Evolutionary conservation across 1,284 basidiomycete genomes (phyloP).

Genomic region (Trametes hirsuta): DNA sequence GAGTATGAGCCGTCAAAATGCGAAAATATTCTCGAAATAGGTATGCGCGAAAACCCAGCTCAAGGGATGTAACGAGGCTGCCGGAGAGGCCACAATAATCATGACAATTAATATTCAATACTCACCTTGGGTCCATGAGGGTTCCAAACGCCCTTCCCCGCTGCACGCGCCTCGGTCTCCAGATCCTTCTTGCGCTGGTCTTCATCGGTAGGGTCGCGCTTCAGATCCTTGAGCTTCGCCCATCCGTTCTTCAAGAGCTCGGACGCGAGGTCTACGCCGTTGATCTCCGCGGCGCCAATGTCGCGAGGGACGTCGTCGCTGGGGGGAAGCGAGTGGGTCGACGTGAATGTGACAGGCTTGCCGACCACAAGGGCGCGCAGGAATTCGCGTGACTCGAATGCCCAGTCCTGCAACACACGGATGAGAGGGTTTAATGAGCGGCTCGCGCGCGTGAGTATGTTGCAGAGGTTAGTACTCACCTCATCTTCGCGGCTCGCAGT

Average conservation of each 20-base stretch:
- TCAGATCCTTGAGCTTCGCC: slow-evolving; percentile 90
- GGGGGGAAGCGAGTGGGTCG: slow-evolving; percentile 72
- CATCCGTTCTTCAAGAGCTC: slow-evolving; percentile 87
- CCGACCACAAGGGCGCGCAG: slow-evolving; percentile 85
- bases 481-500: slow-evolving; percentile 85
- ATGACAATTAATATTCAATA: neutral
- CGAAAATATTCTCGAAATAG: too few species aligned
- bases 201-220: slow-evolving; percentile 77
- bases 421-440: neutral
- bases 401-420: slow-evolving; percentile 67
- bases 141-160: slow-evolving; percentile 87
- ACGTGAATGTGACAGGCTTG: slow-evolving; percentile 83
- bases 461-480: slow-evolving; percentile 44
- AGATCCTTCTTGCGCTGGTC: slow-evolving; percentile 75
- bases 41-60: too few species aligned
- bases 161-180: slow-evolving; percentile 79
- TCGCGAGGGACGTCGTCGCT: slow-evolving; percentile 75
- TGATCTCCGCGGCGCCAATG: slow-evolving; percentile 74
- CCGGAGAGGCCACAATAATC: too few species aligned
- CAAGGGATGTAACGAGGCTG: too few species aligned
- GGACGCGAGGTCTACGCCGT: slow-evolving; percentile 72
- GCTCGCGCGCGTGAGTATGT: neutral
- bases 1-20: neutral
- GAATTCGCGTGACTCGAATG: slow-evolving; percentile 93
- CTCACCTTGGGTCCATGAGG: slow-evolving; percentile 78